These are phyloP conservation scores for Posidonia australis DNA, from an alignment of 106 monocot genomes.

Conservation along the genomic window DNA sequence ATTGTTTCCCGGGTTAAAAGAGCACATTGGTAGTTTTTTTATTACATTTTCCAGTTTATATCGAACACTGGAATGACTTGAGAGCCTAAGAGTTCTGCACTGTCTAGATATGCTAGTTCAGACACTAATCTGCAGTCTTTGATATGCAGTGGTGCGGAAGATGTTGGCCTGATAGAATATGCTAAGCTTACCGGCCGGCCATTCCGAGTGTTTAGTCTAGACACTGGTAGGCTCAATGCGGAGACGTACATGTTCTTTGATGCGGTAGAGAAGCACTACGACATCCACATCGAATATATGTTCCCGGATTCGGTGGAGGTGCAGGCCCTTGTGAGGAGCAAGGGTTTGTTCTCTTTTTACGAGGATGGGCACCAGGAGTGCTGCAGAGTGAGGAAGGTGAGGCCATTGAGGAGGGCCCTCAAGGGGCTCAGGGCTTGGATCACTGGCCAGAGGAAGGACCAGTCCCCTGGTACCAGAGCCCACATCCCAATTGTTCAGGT, in stretches of 20 bases:
- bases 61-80: too few species aligned
- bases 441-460: constrained; percentile 92
- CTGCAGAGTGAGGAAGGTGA: constrained; percentile 85
- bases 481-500: constrained; percentile 88
- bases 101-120: too few species aligned
- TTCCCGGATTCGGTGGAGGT: constrained; percentile 88
- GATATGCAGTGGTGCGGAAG: constrained; percentile 81
- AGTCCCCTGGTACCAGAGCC: constrained; percentile 79
- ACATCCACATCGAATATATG: constrained; percentile 86
- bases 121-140: neutral
- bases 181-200: constrained; percentile 70
- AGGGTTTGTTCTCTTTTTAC: constrained; percentile 95
- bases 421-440: constrained; percentile 91
- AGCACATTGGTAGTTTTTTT: too few species aligned
- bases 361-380: constrained; percentile 98
- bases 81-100: too few species aligned
- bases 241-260: constrained; percentile 86
- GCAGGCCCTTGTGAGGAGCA: constrained; percentile 70
- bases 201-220: constrained; percentile 93
- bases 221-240: constrained; percentile 83
- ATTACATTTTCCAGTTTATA: too few species aligned
- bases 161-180: constrained; percentile 89
- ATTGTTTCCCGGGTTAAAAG: too few species aligned
- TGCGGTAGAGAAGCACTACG: constrained; percentile 72
- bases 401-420: constrained; percentile 67